Evolutionary conservation across 1,284 basidiomycete species (phyloP).

Genomic region (Ustilago nuda): DNA sequence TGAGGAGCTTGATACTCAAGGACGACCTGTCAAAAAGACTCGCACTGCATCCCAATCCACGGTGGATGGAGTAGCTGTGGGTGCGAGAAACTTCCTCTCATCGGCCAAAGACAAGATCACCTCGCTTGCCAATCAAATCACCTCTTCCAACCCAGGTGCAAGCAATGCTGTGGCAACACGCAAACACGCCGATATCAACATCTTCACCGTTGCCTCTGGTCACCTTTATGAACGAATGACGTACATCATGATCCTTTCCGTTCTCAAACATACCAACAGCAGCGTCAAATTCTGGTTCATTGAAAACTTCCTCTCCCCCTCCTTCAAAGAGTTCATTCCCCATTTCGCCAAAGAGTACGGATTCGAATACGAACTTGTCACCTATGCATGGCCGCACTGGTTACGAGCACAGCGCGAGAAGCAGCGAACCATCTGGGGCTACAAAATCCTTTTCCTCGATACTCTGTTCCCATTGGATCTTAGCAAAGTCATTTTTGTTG

Average conservation of each 20-base stretch:
- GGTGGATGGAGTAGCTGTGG: not conserved
- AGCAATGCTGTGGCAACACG: slow-evolving; percentile 5
- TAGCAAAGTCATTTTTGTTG: slow-evolving; percentile 98
- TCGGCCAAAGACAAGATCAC: slow-evolving; percentile 24
- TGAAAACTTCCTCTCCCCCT: slow-evolving; percentile 97
- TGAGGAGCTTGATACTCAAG: slow-evolving; percentile 45
- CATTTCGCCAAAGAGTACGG: slow-evolving; percentile 88
- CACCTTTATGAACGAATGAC: slow-evolving; percentile 96
- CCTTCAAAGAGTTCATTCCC: slow-evolving; percentile 96
- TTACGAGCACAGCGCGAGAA: slow-evolving; percentile 95
- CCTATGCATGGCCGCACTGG: slow-evolving; percentile 99
- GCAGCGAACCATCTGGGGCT: slow-evolving; percentile 97
- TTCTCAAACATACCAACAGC: slow-evolving; percentile 89
- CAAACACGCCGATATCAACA: slow-evolving; percentile 81
- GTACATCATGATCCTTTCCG: slow-evolving; percentile 97
- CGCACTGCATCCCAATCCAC: not conserved
- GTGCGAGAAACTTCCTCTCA: slow-evolving; percentile 16
- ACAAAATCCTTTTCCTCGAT: slow-evolving; percentile 98
- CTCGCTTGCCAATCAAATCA: slow-evolving; percentile 10
- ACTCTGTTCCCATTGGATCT: slow-evolving; percentile 98
- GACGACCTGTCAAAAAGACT: slow-evolving; percentile 27
- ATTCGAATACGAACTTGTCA: slow-evolving; percentile 96
- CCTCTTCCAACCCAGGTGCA: not conserved
- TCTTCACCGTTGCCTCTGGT: slow-evolving; percentile 97
- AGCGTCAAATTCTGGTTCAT: slow-evolving; percentile 99